phyloP scores from a whole-genome alignment of 1,284 basidiomycete species.

The Ustilago shanxiensis region DNA sequence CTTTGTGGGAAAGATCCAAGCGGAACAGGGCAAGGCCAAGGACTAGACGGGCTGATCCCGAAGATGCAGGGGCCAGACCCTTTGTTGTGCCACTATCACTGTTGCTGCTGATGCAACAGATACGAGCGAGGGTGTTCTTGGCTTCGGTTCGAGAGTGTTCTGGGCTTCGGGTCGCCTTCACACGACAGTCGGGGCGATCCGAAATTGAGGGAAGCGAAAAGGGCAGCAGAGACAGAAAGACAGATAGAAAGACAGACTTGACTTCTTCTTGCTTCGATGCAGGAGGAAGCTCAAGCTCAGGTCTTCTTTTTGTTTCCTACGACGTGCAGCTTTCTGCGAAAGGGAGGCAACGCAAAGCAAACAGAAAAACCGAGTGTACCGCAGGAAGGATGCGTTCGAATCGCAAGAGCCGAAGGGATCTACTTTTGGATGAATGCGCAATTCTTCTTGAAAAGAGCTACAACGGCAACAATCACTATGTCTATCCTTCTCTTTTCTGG shows the following conservation, averaged over 20 bases:
- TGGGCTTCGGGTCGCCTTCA: neutral
- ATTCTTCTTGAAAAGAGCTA: neutral
- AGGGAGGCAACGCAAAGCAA: neutral
- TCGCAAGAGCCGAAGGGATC: neutral
- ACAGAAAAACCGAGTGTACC: neutral
- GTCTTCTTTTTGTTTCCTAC: neutral
- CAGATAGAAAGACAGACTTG: neutral
- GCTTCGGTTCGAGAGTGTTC: too few relatives aligned
- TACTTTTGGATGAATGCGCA: neutral
- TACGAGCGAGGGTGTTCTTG: too few relatives aligned
- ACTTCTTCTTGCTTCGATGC: neutral
- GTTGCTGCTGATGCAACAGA: neutral
- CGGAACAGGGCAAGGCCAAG: neutral
- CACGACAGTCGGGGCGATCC: neutral
- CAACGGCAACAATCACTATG: neutral
- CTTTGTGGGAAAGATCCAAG: neutral
- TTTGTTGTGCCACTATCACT: neutral
- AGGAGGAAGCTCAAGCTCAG: constrained; percentile 3
- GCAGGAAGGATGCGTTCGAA: neutral
- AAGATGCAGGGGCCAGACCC: neutral
- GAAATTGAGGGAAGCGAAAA: too few relatives aligned
- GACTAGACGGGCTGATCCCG: neutral
- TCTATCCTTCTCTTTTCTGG: neutral
- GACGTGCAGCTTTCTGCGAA: neutral
- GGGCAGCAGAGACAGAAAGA: too few relatives aligned